phyloP scores from a whole-genome alignment of 441 rosid species.

The Brassica balearica region DNA sequence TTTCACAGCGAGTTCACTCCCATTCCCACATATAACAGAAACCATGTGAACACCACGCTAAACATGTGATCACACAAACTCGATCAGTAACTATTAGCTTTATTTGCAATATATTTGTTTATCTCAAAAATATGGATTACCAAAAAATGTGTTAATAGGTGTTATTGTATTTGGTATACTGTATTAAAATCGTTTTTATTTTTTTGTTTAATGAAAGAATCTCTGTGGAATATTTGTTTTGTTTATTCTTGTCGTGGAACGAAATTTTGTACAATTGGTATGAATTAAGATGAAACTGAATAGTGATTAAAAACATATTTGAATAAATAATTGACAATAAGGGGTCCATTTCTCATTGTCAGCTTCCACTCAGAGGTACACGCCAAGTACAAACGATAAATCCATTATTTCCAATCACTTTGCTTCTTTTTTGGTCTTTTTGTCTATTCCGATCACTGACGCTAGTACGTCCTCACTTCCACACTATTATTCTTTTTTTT shows the following conservation, averaged over 20 bases:
- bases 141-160: background rate
- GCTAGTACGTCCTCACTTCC: too few species aligned
- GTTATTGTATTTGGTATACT: background rate
- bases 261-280: constrained; percentile 19
- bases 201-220: background rate
- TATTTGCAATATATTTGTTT: background rate
- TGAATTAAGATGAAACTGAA: constrained; percentile 26
- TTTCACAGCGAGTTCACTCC: background rate
- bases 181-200: too few species aligned
- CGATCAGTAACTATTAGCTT: constrained; percentile 8
- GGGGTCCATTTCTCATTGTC: constrained; percentile 43
- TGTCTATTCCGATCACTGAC: constrained; percentile 15
- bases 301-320: constrained; percentile 27
- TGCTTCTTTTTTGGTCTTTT: constrained; percentile 11
- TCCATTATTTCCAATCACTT: constrained; percentile 40
- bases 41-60: constrained; percentile 21
- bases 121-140: background rate
- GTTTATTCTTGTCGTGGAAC: constrained; percentile 33
- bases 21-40: background rate
- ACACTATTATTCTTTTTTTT: background rate
- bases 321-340: constrained; percentile 34
- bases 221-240: constrained; percentile 36
- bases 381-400: constrained; percentile 41
- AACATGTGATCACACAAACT: constrained; percentile 23
- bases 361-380: constrained; percentile 44